These are phyloP conservation scores for Coemansia sp. DNA, from an alignment of 192 early-diverging fungal genomes.

Conservation along the genomic window DNA sequence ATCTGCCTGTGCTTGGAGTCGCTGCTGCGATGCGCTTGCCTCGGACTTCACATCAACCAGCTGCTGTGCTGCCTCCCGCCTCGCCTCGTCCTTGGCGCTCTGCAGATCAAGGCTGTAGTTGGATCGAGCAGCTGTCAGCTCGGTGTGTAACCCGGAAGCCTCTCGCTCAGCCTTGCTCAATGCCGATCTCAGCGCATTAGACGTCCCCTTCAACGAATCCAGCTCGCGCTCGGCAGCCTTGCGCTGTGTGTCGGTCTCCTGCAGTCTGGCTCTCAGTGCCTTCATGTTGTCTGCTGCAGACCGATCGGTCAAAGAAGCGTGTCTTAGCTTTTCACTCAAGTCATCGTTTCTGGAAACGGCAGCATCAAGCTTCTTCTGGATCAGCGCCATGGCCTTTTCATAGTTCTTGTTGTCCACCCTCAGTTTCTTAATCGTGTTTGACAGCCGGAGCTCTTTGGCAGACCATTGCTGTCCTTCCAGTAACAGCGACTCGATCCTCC, in stretches of 20 bases:
- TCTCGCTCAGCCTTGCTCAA: constrained; percentile 28
- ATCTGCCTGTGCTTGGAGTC: constrained; percentile 45
- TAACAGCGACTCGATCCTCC: constrained; percentile 40
- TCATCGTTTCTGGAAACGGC: constrained; percentile 52
- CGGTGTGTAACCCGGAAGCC: constrained; percentile 13
- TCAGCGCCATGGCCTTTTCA: constrained; percentile 57
- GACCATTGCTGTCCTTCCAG: constrained; percentile 72
- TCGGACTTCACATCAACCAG: constrained; percentile 18
- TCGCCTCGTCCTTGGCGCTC: constrained; percentile 21
- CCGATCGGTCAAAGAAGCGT: constrained; percentile 26
- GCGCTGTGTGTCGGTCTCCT: constrained; percentile 24
- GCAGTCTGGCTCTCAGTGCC: constrained; percentile 18
- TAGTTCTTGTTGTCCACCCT: constrained; percentile 62
- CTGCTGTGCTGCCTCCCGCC: constrained; percentile 39
- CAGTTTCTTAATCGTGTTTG: constrained; percentile 73
- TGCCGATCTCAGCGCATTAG: constrained; percentile 27
- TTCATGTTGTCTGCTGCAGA: constrained; percentile 26
- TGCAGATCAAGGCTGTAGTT: constrained; percentile 16
- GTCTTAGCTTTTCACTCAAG: constrained; percentile 30
- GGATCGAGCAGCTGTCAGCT: constrained; percentile 9
- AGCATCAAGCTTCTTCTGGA: constrained; percentile 60
- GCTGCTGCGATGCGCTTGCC: constrained; percentile 32
- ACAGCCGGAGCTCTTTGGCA: constrained; percentile 70
- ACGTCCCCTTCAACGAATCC: constrained; percentile 20
- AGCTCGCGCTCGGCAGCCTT: constrained; percentile 31